phyloP scores from a whole-genome alignment of 2,329 filamentous ascomycete species.

The Chrysosphaeria jannelii region DNA sequence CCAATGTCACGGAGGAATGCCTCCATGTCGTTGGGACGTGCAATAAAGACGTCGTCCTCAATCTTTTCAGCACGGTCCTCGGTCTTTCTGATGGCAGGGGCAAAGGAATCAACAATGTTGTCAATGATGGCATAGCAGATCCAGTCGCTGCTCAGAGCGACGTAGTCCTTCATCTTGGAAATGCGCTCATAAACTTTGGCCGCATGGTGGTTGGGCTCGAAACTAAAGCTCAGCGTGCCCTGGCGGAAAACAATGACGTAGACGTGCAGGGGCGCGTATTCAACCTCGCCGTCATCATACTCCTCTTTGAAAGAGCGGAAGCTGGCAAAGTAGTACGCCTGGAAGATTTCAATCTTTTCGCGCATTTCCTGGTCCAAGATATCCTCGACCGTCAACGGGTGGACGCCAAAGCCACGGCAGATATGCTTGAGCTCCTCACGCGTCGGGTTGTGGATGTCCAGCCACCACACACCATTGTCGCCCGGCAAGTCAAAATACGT shows the following conservation, averaged over 20 bases:
- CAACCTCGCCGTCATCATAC: slow-evolving; percentile 44
- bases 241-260: slow-evolving; percentile 94
- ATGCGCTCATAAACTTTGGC: slow-evolving; percentile 77
- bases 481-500: slow-evolving; percentile 49
- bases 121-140: slow-evolving; percentile 97
- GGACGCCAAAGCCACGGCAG: slow-evolving; percentile 82
- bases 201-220: slow-evolving; percentile 62
- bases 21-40: slow-evolving; percentile 68
- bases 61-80: slow-evolving; percentile 77
- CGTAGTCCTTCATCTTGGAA: slow-evolving; percentile 74
- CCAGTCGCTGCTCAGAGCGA: slow-evolving; percentile 87
- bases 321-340: slow-evolving; percentile 91
- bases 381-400: slow-evolving; percentile 86
- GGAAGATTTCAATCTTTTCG: slow-evolving; percentile 95
- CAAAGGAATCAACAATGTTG: slow-evolving; percentile 91
- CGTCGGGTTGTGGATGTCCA: slow-evolving; percentile 74
- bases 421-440: slow-evolving; percentile 69
- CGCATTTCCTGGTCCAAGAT: slow-evolving; percentile 85
- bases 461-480: slow-evolving; percentile 82
- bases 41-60: slow-evolving; percentile 84
- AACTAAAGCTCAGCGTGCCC: slow-evolving; percentile 84
- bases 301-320: slow-evolving; percentile 84
- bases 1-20: slow-evolving; percentile 70
- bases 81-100: slow-evolving; percentile 60
- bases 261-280: slow-evolving; percentile 82